Evolutionary conservation across 805 yeast species (phyloP).

Genomic region (Lachancea sp.): DNA sequence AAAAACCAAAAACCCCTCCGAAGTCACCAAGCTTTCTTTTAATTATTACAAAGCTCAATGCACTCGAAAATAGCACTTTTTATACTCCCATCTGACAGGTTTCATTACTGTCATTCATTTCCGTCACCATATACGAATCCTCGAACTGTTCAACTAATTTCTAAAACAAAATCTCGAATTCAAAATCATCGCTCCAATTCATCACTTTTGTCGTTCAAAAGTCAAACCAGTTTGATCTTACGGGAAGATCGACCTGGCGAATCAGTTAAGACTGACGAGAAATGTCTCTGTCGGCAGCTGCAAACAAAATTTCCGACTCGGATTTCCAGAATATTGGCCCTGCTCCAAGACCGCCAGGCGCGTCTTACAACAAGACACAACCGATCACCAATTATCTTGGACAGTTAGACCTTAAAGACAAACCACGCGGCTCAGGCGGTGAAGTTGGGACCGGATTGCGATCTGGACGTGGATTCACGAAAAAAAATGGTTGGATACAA

Average conservation of each 20-base stretch:
- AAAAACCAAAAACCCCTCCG: too few relatives aligned
- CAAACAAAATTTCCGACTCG: constrained; percentile 37
- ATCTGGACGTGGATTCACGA: constrained; percentile 12
- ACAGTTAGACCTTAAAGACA: constrained; percentile 26
- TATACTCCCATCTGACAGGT: too few relatives aligned
- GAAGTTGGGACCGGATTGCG: background rate
- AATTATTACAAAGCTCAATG: too few relatives aligned
- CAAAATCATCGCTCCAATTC: too few relatives aligned
- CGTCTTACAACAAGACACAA: constrained; percentile 32
- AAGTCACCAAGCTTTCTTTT: too few relatives aligned
- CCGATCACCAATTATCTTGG: constrained; percentile 32
- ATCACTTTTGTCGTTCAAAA: too few relatives aligned
- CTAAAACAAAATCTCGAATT: background rate
- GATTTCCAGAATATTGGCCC: constrained; percentile 52
- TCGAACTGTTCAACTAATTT: background rate
- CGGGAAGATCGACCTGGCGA: background rate
- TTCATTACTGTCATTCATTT: too few relatives aligned
- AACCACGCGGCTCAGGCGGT: background rate
- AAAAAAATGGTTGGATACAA: constrained; percentile 70
- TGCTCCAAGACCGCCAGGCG: constrained; percentile 47
- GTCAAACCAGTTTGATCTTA: too few relatives aligned
- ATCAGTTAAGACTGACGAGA: background rate
- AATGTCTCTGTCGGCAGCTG: constrained; percentile 43
- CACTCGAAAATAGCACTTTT: too few relatives aligned
- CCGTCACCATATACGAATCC: background rate